A percentile compares a stretch with the other conserved stretches of the same genome.
Evolutionary conservation across 2,329 filamentous ascomycete species (phyloP).

Genomic region (Pseudogymnoascus sp.): DNA sequence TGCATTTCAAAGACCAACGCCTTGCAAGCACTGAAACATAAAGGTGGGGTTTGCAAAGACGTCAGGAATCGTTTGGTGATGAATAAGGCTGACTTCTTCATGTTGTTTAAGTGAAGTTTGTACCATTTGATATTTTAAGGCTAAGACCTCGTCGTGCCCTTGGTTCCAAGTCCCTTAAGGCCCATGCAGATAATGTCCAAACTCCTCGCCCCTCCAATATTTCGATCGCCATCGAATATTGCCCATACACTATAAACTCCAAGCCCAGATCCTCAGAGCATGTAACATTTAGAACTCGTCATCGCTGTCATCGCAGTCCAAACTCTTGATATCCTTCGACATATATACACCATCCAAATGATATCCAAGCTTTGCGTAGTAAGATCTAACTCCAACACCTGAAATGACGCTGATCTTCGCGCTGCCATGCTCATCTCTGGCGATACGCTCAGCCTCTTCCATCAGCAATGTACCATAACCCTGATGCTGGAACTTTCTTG

Average conservation of each 20-base stretch:
- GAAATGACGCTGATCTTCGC: slow-evolving; percentile 94
- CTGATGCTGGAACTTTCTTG: slow-evolving; percentile 96
- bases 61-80: not conserved
- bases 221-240: slow-evolving; percentile 1
- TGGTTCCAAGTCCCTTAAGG: not conserved
- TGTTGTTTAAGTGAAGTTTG: not conserved
- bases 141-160: not conserved
- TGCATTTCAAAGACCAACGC: not conserved
- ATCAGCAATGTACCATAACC: slow-evolving; percentile 93
- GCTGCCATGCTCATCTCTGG: slow-evolving; percentile 87
- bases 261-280: not conserved
- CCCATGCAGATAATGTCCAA: not conserved
- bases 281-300: not conserved
- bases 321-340: slow-evolving; percentile 38
- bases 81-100: not conserved
- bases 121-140: not conserved
- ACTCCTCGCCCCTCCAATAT: not conserved
- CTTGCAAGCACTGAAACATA: not conserved
- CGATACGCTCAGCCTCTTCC: slow-evolving; percentile 96
- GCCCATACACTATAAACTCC: not conserved
- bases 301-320: slow-evolving; percentile 8
- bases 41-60: not conserved
- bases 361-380: slow-evolving; percentile 90
- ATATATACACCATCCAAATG: slow-evolving; percentile 86
- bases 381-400: slow-evolving; percentile 91